Percentiles rank a stretch among this genome's conserved stretches.
phyloP scores from a whole-genome alignment of 495 filamentous ascomycete genomes.

The Penicillium canariense region DNA sequence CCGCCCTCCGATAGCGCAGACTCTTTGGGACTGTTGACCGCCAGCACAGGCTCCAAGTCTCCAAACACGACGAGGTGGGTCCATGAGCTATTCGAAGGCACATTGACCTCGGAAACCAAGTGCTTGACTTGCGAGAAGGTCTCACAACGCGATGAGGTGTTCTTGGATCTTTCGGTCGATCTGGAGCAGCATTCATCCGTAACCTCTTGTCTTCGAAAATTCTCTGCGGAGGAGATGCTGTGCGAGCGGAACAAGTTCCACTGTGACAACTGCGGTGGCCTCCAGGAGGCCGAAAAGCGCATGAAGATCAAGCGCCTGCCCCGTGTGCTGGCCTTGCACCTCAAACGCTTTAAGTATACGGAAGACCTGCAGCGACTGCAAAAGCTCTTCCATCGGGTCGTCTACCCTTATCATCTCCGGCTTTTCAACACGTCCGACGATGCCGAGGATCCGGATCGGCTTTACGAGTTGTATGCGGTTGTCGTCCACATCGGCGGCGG shows the following conservation, averaged over 20 bases:
- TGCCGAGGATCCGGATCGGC: conserved; percentile 86
- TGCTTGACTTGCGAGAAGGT: conserved; percentile 95
- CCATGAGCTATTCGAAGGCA: conserved; percentile 94
- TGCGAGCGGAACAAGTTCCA: conserved; percentile 99
- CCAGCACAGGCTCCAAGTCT: conserved; percentile 45
- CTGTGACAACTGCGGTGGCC: conserved; percentile 92
- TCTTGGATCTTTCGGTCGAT: conserved; percentile 94
- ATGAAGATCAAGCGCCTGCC: conserved; percentile 99
- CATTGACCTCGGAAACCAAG: conserved; percentile 91
- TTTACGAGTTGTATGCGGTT: conserved; percentile 97
- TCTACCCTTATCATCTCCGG: conserved; percentile 93
- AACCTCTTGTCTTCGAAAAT: conserved; percentile 90
- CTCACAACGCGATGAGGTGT: conserved; percentile 92
- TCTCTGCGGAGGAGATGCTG: conserved; percentile 98
- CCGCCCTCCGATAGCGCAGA: conserved; percentile 36
- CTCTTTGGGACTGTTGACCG: conserved; percentile 39
- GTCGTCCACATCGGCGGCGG: conserved; percentile 99
- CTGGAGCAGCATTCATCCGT: conserved; percentile 94
- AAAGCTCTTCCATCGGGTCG: conserved; percentile 94
- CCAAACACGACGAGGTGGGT: conserved; percentile 78
- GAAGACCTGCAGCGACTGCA: conserved; percentile 90
- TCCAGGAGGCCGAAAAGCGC: conserved; percentile 96
- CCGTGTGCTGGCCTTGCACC: conserved; percentile 83
- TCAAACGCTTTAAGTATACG: conserved; percentile 97
- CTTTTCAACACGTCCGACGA: conserved; percentile 99